These are phyloP conservation scores for Cyberlindnera suaveolens DNA, from an alignment of 805 yeast species.

Conservation along the genomic window DNA sequence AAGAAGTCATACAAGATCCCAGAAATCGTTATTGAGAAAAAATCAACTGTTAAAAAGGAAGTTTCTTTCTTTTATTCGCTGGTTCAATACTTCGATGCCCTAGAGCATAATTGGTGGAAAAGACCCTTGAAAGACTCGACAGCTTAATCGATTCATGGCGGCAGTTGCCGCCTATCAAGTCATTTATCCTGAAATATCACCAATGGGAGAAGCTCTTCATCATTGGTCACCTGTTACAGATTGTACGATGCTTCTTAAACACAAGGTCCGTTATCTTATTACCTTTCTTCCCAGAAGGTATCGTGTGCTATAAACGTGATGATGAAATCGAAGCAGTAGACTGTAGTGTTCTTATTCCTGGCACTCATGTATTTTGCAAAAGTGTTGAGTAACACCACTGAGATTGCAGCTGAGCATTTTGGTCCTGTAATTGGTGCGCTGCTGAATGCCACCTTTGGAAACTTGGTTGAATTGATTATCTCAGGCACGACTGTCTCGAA, in stretches of 20 bases:
- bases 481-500: conserved; percentile 42
- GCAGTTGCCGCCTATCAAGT: conserved; percentile 3
- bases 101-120: conserved; percentile 15
- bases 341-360: conserved; percentile 18
- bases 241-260: conserved; percentile 12
- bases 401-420: conserved; percentile 18
- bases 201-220: conserved; percentile 11
- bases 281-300: conserved; percentile 20
- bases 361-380: conserved; percentile 21
- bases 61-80: conserved; percentile 16
- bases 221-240: conserved; percentile 14
- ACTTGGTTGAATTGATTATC: conserved; percentile 45
- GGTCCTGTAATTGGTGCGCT: conserved; percentile 42
- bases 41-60: conserved; percentile 16
- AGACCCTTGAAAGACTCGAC: conserved; percentile 12
- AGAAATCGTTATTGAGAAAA: conserved; percentile 4
- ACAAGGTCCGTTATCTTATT: conserved; percentile 16
- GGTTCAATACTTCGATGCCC: conserved; percentile 9
- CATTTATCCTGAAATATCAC: conserved; percentile 5
- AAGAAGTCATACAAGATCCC: conserved; percentile 6
- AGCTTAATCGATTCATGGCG: too few relatives aligned
- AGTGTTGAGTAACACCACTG: conserved; percentile 20
- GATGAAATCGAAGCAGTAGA: conserved; percentile 16
- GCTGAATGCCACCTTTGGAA: conserved; percentile 46
- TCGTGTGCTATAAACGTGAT: conserved; percentile 10